phyloP scores from a whole-genome alignment of 1,284 basidiomycete species.

The Filobasidium uniguttulatum region DNA sequence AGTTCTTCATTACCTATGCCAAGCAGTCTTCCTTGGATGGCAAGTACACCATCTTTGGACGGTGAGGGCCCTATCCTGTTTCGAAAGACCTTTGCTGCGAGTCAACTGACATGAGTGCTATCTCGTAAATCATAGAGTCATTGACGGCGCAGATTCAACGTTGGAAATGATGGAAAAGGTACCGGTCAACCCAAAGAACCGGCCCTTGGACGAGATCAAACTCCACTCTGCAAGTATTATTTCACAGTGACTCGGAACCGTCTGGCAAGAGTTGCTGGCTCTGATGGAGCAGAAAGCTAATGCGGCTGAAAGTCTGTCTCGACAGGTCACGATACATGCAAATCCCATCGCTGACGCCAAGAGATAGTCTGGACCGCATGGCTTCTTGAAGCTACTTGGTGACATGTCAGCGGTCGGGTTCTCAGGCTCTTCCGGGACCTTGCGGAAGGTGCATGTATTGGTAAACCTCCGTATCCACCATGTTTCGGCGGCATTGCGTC shows the following conservation, averaged over 20 bases:
- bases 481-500: too few relatives aligned
- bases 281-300: not conserved
- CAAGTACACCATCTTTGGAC: conserved; percentile 89
- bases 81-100: not conserved
- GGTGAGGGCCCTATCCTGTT: conserved; percentile 25
- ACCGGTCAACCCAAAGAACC: conserved; percentile 79
- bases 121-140: conserved; percentile 46
- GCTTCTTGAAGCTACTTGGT: too few relatives aligned
- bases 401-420: too few relatives aligned
- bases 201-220: conserved; percentile 71
- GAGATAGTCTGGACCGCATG: too few relatives aligned
- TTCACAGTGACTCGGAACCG: not conserved
- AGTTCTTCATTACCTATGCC: conserved; percentile 86
- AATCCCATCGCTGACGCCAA: conserved; percentile 52
- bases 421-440: too few relatives aligned
- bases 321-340: conserved; percentile 77
- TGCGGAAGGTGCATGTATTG: too few relatives aligned
- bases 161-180: conserved; percentile 79
- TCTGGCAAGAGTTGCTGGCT: not conserved
- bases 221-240: conserved; percentile 59
- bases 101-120: conserved; percentile 1
- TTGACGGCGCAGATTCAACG: conserved; percentile 79
- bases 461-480: too few relatives aligned
- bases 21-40: conserved; percentile 85
- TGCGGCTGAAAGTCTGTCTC: not conserved